Percentiles rank a stretch among this genome's conserved stretches.
Conservation (phyloP, 192 early-diverging fungal species). For the Anaeromyces robustus region DNA sequence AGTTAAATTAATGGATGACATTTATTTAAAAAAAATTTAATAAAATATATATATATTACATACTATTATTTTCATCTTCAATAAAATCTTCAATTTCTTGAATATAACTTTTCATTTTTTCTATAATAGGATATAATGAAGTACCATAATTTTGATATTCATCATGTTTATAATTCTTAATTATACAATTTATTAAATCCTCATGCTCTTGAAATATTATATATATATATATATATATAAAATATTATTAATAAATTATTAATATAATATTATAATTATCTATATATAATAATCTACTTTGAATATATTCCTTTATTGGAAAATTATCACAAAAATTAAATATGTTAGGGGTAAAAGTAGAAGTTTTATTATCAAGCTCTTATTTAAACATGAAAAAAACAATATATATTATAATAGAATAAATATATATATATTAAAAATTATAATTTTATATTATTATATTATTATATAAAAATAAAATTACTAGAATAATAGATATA, state of each 20-base stretch:
- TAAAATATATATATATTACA: not conserved
- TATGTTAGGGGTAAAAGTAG: not conserved
- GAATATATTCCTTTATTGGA: not conserved
- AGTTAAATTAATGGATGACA: too few relatives aligned
- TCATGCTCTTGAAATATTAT: not conserved
- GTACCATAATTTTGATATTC: not conserved
- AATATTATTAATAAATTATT: too few relatives aligned
- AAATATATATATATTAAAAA: too few relatives aligned
- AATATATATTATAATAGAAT: too few relatives aligned
- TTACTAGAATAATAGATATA: too few relatives aligned
- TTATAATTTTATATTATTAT: too few relatives aligned
- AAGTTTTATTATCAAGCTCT: not conserved
- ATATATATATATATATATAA: too few relatives aligned
- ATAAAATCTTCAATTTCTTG: not conserved
- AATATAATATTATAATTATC: too few relatives aligned
- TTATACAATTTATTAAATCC: not conserved
- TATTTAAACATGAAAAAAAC: too few relatives aligned
- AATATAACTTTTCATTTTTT: not conserved
- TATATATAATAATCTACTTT: not conserved
- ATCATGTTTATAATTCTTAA: not conserved
- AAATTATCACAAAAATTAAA: not conserved
- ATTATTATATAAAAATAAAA: too few relatives aligned
- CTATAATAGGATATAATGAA: not conserved
- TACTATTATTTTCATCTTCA: not conserved
- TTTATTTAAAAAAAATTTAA: too few relatives aligned